Base-by-base conservation (phyloP, 345 rosid genomes). In the Ceriops zippeliana region DNA sequence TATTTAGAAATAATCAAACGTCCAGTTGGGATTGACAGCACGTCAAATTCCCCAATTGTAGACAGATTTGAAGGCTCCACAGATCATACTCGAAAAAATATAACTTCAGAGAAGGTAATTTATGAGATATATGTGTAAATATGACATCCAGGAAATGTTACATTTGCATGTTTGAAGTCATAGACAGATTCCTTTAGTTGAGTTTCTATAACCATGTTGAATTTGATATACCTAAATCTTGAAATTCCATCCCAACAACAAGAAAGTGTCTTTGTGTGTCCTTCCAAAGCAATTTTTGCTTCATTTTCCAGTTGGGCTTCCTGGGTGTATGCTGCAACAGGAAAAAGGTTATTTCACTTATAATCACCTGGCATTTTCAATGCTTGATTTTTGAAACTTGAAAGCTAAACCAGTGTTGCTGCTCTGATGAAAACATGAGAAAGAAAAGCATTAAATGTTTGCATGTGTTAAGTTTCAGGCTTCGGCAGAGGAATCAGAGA, bases 21-120 rank as follows among this genome's bases (percentile, higher is more conserved):
- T 49, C 67, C 80, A 52, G 65, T n/a, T 54, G 69, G 71, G 6
- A 63, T 58, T 32, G 78, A 66, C 35, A 70, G 52, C 37, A 69
- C 37, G 63, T 56, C 61, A 9, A 82, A 78, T 62, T 66, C 65
- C 62, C 70, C 64, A 38, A 32, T 6, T 53, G 70, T 57, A 19
- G 82, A 71, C 70, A 78, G 70, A 63, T 73, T 73, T 6, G 67
- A 52, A 53, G 79, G 75, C 65, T 20, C 63, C 71, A 78, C 64
- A 68, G 76, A 71, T 63, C 75, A 63, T 53, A 67, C 71, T 66
- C 79, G 70, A 73, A 79, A 78, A 70, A 73, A 35, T 38, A 66
- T 52, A 51, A 65, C 66, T 28, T 9, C 68, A 6, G 63, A 34
- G 67, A 65, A 35, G 71, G 85, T 82, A 69, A 80, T 83, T 78